Evolutionary conservation across 2,329 filamentous ascomycete species (phyloP).

Genomic region (Fonsecaea pedrosoi): DNA sequence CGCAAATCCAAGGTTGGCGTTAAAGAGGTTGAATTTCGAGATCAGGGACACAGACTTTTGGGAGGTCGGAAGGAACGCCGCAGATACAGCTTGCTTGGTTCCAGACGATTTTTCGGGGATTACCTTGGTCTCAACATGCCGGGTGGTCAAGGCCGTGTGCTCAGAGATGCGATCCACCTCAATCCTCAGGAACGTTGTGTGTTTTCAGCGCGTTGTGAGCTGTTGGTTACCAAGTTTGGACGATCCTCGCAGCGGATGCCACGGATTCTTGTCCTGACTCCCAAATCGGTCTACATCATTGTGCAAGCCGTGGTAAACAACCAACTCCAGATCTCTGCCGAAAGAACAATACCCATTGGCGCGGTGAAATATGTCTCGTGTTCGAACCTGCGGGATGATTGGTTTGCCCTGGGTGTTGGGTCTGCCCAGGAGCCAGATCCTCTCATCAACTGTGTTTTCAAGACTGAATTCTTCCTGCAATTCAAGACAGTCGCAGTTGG

Average conservation of each 20-base stretch:
- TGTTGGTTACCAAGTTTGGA: slow-evolving; percentile 92
- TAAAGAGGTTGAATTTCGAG: slow-evolving; percentile 85
- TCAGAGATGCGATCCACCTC: slow-evolving; percentile 77
- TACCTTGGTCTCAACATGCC: slow-evolving; percentile 87
- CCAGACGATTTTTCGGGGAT: slow-evolving; percentile 89
- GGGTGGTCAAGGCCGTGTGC: slow-evolving; percentile 78
- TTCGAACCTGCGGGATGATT: slow-evolving; percentile 87
- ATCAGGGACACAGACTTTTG: slow-evolving; percentile 83
- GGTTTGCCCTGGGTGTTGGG: slow-evolving; percentile 92
- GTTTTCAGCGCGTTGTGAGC: slow-evolving; percentile 90
- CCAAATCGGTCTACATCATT: slow-evolving; percentile 85
- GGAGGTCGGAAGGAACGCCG: slow-evolving; percentile 87
- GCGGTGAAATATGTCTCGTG: slow-evolving; percentile 86
- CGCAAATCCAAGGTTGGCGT: slow-evolving; percentile 88
- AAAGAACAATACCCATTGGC: slow-evolving; percentile 81
- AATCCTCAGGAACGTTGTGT: slow-evolving; percentile 74
- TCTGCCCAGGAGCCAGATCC: slow-evolving; percentile 91
- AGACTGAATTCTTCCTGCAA: slow-evolving; percentile 96
- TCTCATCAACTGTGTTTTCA: slow-evolving; percentile 90
- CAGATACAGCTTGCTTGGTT: slow-evolving; percentile 88
- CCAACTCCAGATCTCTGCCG: slow-evolving; percentile 79
- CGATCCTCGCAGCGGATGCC: slow-evolving; percentile 93
- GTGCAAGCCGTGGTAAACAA: slow-evolving; percentile 82
- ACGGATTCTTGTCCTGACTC: slow-evolving; percentile 82
- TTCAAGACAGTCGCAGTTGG: slow-evolving; percentile 80